These are phyloP conservation scores for Melampsora occidentalis DNA, from an alignment of 1,284 basidiomycete species.

Conservation along the genomic window DNA sequence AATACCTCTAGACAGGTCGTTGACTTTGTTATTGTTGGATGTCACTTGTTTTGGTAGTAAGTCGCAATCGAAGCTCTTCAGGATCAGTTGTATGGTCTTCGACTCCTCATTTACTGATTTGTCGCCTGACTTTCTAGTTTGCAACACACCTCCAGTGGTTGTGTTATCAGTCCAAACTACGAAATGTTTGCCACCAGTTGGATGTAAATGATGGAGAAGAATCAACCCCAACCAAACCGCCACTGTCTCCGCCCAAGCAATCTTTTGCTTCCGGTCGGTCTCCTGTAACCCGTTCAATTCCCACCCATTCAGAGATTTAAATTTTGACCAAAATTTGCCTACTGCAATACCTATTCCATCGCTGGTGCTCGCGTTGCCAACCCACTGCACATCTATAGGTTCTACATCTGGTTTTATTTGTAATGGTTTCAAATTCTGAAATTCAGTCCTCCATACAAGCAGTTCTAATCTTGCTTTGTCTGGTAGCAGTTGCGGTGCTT, in stretches of 20 bases:
- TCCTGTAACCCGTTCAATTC: background rate
- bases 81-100: background rate
- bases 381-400: slow-evolving; percentile 1
- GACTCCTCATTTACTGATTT: background rate
- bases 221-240: background rate
- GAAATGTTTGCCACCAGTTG: too few relatives aligned
- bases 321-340: background rate
- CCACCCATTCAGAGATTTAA: background rate
- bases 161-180: slow-evolving; percentile 24
- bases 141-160: background rate
- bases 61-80: background rate
- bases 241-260: slow-evolving; percentile 5
- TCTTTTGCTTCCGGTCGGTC: background rate
- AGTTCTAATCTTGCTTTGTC: background rate
- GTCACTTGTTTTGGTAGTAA: background rate
- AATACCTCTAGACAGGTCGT: background rate
- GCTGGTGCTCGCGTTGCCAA: background rate
- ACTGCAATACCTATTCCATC: background rate
- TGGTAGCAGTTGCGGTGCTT: too few relatives aligned
- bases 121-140: background rate
- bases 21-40: background rate
- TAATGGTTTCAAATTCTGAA: background rate
- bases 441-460: background rate
- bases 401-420: background rate
- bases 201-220: background rate